These are phyloP conservation scores for Angomonas deanei DNA, from an alignment of 208 protist genomes.

Conservation along the genomic window DNA sequence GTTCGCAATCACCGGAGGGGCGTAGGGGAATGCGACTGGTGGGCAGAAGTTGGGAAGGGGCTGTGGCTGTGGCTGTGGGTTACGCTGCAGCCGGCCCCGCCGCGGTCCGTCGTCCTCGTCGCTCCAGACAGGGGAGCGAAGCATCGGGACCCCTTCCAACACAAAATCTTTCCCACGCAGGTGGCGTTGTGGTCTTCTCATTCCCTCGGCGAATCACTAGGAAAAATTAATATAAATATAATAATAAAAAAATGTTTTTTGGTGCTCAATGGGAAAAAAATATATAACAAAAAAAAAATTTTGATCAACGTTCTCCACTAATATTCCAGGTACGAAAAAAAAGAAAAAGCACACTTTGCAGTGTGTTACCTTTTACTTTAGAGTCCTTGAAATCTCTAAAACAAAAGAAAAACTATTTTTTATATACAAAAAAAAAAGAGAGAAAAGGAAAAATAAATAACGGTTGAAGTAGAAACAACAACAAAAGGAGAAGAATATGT, in stretches of 20 bases:
- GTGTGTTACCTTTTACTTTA: background rate
- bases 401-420: background rate
- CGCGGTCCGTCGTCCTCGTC: background rate
- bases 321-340: background rate
- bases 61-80: background rate
- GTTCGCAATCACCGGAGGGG: no score
- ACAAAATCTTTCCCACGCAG: slow-evolving; percentile 3
- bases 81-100: background rate
- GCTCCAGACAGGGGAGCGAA: background rate
- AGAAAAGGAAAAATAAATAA: background rate
- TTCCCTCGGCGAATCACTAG: background rate
- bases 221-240: background rate
- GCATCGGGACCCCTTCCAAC: background rate
- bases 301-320: background rate
- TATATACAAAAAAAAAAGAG: background rate
- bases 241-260: background rate
- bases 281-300: background rate
- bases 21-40: no score
- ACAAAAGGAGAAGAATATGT: no score
- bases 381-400: background rate
- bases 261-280: background rate
- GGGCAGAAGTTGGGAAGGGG: background rate
- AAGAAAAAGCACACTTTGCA: background rate
- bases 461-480: background rate
- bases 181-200: no score